Base-by-base conservation (phyloP, 768 basidiomycete species). In the Russula vinacea region DNA sequence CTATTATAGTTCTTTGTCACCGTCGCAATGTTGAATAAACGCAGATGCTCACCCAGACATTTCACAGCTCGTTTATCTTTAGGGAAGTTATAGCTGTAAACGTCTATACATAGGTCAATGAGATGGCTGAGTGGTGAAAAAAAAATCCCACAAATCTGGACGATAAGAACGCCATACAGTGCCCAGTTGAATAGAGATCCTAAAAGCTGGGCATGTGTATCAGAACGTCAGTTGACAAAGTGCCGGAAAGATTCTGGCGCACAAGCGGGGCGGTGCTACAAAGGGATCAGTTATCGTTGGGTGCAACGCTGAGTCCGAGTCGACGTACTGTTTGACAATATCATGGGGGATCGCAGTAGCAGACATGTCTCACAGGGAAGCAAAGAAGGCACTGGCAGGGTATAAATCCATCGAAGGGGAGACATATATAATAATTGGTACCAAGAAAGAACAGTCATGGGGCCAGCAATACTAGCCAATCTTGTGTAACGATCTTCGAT, bases 111-210 rank as follows among this genome's bases (percentile, higher is more conserved):
- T 26, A 26, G 40, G 33, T 56, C 17, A 63, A 40, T 19, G 16
- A 44, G 22, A 32, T 13, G 14, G 17, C 10, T 19, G 49, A 37
- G 24, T 24, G 14, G 32, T 32, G 26, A 8, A n/a, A 26, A 29
- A 0, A 33, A 16, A 62, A 65, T 42, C 49, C 13, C 49, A 75
- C 74, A 75, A 57, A 69, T 64, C 69, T 75, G 74, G 26, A 73
- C 67, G 29, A 56, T 54, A 19, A 75, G 69, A 19, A 69, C 68
- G 29, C 74, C 74, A 49, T 69, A 75, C 6, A 75, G 52, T 40
- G 63, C 53, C 60, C 68, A 74, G 62, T 72, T 72, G 54, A 74
- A 44, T 42, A 74, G 47, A 45, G 59, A 22, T 2, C 64, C 59
- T 9, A 65, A 37, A 29, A 65, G 49, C 59, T 65, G 49, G 42